These are phyloP conservation scores for Bisporella sp. DNA, from an alignment of 2,329 filamentous ascomycete genomes.

Conservation along the genomic window DNA sequence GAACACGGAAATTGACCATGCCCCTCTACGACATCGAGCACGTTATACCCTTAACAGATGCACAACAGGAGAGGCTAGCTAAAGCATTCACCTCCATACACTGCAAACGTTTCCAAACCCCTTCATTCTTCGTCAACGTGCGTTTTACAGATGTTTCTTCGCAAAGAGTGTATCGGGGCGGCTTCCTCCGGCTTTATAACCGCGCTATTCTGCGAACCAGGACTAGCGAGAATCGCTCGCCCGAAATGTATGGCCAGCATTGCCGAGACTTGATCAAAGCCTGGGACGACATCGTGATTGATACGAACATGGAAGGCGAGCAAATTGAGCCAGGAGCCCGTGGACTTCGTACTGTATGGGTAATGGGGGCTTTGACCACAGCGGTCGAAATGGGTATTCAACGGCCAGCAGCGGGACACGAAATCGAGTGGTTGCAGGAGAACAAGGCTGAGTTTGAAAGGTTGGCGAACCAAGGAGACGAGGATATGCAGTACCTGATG, in stretches of 20 bases:
- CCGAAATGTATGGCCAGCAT: conserved; percentile 3
- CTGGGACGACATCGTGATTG: background rate
- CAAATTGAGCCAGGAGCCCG: conserved; percentile 1
- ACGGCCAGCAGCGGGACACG: conserved; percentile 6
- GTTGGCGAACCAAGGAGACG: conserved; percentile 6
- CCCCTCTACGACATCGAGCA: conserved; percentile 10
- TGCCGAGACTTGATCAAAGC: conserved; percentile 2
- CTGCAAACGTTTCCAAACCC: conserved; percentile 4
- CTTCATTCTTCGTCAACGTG: conserved; percentile 7
- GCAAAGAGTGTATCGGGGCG: conserved; percentile 2
- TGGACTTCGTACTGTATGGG: conserved; percentile 5
- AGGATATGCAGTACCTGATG: conserved; percentile 3
- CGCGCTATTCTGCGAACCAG: conserved; percentile 5
- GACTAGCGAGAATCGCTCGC: conserved; percentile 1
- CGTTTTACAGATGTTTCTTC: conserved; percentile 5
- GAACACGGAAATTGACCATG: background rate
- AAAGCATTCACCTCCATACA: conserved; percentile 6
- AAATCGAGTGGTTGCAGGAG: conserved; percentile 4
- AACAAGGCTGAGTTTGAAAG: conserved; percentile 6
- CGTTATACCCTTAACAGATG: conserved; percentile 5
- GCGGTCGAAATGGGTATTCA: conserved; percentile 5
- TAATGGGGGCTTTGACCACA: conserved; percentile 5
- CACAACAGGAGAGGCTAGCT: conserved; percentile 5
- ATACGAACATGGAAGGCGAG: background rate
- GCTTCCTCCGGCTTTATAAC: conserved; percentile 2